Evolutionary conservation across 2,329 filamentous ascomycete genomes (phyloP).

Genomic region (Penicillium capsulatum): DNA sequence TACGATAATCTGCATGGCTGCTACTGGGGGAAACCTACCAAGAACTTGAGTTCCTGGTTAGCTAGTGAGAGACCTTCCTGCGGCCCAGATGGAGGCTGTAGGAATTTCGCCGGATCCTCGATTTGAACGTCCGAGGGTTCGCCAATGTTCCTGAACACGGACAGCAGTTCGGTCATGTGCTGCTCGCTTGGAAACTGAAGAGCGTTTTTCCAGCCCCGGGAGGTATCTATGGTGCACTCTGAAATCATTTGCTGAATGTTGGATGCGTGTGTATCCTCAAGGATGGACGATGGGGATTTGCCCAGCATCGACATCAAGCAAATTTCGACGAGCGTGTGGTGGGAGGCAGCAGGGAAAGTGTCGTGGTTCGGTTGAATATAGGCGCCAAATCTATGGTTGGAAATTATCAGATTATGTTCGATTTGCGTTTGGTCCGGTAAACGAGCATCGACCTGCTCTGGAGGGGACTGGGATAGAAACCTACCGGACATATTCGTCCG

Average conservation of each 20-base stretch:
- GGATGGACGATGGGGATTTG: constrained; percentile 34
- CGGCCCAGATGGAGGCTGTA: neutral
- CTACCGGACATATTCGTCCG: constrained; percentile 43
- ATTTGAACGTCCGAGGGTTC: constrained; percentile 18
- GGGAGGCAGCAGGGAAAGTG: constrained; percentile 38
- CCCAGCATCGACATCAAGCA: constrained; percentile 47
- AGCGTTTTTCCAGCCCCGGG: constrained; percentile 22
- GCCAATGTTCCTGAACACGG: constrained; percentile 36
- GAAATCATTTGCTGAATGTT: constrained; percentile 31
- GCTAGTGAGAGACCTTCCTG: constrained; percentile 46
- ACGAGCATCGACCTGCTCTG: neutral
- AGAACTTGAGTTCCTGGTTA: constrained; percentile 64
- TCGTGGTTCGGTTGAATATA: constrained; percentile 4
- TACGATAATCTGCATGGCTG: constrained; percentile 1
- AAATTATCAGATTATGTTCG: constrained; percentile 1
- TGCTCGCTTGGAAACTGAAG: constrained; percentile 33
- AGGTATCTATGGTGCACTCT: constrained; percentile 30
- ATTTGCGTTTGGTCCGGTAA: too few relatives aligned
- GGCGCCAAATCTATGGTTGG: constrained; percentile 14
- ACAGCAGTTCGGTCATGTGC: constrained; percentile 30
- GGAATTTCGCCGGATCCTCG: constrained; percentile 14
- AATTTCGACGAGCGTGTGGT: constrained; percentile 55
- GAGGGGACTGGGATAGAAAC: constrained; percentile 15
- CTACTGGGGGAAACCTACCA: constrained; percentile 53
- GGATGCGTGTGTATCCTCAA: constrained; percentile 29